Evolutionary conservation across 1,284 basidiomycete genomes (phyloP).

Genomic region (Coniferiporia sulphurascens): DNA sequence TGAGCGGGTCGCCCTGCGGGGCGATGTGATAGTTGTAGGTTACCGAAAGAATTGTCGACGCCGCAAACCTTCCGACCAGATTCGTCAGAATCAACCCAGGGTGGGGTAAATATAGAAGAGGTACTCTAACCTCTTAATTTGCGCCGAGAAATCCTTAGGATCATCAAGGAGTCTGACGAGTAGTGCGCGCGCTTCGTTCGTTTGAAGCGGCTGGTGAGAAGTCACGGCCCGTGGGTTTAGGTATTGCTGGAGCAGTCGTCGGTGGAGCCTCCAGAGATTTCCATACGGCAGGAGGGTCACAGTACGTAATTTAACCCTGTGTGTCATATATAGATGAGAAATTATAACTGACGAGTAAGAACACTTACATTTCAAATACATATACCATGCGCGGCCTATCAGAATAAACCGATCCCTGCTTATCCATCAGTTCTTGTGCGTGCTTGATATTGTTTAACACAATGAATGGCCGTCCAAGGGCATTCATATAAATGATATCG

Average conservation of each 20-base stretch:
- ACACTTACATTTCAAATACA: conserved; percentile 24
- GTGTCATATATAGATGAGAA: not conserved
- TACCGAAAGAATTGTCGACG: conserved; percentile 5
- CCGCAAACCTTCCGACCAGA: not conserved
- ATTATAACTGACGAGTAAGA: not conserved
- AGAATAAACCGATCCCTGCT: conserved; percentile 32
- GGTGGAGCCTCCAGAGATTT: conserved; percentile 1
- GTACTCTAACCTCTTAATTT: not conserved
- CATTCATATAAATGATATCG: conserved; percentile 28
- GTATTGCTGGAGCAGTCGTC: conserved; percentile 11
- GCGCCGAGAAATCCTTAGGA: not conserved
- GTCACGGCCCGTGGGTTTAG: conserved; percentile 3
- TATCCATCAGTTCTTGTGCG: conserved; percentile 31
- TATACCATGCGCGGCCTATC: conserved; percentile 28
- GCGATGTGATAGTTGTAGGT: conserved; percentile 5
- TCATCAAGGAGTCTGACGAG: conserved; percentile 2
- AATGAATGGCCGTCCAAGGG: conserved; percentile 33
- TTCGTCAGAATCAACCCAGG: not conserved
- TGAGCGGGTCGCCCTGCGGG: conserved; percentile 29
- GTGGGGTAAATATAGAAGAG: not conserved
- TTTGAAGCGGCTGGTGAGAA: not conserved
- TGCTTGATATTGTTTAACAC: conserved; percentile 33
- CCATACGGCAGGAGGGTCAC: conserved; percentile 11
- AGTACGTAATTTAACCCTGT: conserved; percentile 1
- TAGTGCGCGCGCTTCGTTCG: not conserved